phyloP scores from a whole-genome alignment of 257 asterid species.

The Nemophila menziesii region DNA sequence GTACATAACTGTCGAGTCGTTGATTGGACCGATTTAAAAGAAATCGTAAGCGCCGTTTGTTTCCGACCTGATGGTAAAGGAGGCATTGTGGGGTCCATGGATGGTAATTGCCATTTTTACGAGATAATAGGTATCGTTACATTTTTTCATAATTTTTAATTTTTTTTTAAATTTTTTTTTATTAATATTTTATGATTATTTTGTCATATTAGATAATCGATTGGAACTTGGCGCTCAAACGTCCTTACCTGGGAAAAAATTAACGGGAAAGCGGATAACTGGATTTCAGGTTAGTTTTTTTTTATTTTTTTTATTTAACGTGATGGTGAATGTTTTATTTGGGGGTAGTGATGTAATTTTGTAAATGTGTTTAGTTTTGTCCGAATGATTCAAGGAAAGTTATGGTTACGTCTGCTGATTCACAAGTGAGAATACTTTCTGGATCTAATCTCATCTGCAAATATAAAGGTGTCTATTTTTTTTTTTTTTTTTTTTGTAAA shows the following conservation, averaged over 20 bases:
- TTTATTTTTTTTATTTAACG: neutral
- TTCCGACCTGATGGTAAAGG: slow-evolving; percentile 83
- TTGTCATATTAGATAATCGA: slow-evolving; percentile 36
- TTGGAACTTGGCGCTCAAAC: slow-evolving; percentile 57
- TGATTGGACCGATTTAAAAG: slow-evolving; percentile 73
- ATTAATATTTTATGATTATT: neutral
- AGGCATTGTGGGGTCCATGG: slow-evolving; percentile 75
- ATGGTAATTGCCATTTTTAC: slow-evolving; percentile 65
- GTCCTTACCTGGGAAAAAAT: slow-evolving; percentile 57
- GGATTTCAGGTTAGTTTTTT: slow-evolving; percentile 64
- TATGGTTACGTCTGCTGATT: slow-evolving; percentile 79
- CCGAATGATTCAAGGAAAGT: slow-evolving; percentile 68
- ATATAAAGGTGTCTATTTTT: slow-evolving; percentile 45
- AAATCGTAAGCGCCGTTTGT: slow-evolving; percentile 67
- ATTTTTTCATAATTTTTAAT: neutral
- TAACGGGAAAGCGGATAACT: slow-evolving; percentile 55
- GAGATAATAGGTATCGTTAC: slow-evolving; percentile 42
- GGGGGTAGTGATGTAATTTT: neutral
- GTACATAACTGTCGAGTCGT: slow-evolving; percentile 53
- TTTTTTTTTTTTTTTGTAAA: neutral
- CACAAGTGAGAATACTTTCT: slow-evolving; percentile 55
- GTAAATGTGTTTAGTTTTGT: slow-evolving; percentile 43
- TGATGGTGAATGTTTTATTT: neutral
- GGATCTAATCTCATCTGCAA: slow-evolving; percentile 57
- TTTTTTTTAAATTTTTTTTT: neutral